Evolutionary conservation across 2,329 filamentous ascomycete species (phyloP), one percentile per base, ranked within the genome.

Genomic region (Hymenoscyphus repandus): DNA sequence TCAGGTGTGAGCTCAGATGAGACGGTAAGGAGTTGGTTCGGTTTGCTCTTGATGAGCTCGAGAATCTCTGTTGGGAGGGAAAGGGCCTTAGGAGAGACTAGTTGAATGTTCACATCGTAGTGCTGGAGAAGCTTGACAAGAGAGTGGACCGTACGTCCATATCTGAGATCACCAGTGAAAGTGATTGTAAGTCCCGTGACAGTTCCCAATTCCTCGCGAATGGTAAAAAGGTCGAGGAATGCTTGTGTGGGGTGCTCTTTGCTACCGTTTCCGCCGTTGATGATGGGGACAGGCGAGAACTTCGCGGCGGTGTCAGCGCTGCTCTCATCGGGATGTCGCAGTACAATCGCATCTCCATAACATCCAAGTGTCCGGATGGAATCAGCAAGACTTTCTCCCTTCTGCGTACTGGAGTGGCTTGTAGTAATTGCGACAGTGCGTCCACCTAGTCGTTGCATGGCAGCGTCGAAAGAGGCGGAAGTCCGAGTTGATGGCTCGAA

Each of bases 401-500:
- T 99, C 70, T 91, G 81, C 3, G 91, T 91, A 12, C 89, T 95
- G 2, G 92, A 96, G 61, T 88, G 82, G 5, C 84, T 80, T 2
- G 92, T 95, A 37, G 90, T 77, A 65, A 97, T 85, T 47, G 85
- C 78, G 48, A 99, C 79, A 2, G 87, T 92, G 44, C 90, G 82
- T 43, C 93, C 93, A 60, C 93, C 93, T 5, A 99, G 85, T 47
- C 95, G 87, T 76, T 99, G 95, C 93, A 99, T 99, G 38, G 93
- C 93, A 50, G 92, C 88, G 66, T 99, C 93, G 63, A 99, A 99
- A 3, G 93, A 99, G 34, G 88, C 83, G 11, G 92, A 96, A 5
- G 93, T 99, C 49, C 93, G 82, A 2, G 93, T 99, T 0, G 92
- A 97, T 1, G 93, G 93, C 76, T 99, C 93, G 70, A 91, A 99